These are phyloP conservation scores for Botrytis aclada DNA, from an alignment of 2,329 filamentous ascomycete species.

Conservation along the genomic window DNA sequence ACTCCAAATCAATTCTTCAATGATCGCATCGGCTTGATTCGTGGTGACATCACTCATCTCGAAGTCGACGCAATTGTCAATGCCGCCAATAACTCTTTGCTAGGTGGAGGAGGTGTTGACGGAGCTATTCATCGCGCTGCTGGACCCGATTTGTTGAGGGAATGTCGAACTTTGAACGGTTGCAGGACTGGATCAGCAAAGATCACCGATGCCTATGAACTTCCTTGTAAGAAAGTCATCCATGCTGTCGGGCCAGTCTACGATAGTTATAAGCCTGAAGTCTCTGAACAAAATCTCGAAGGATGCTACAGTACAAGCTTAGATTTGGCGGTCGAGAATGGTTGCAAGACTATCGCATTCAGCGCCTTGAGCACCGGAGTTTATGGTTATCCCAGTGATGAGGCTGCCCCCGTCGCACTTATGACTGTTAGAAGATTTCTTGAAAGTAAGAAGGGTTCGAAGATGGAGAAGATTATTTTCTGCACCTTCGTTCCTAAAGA, in stretches of 20 bases:
- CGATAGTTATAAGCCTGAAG: constrained; percentile 40
- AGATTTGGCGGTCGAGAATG: constrained; percentile 65
- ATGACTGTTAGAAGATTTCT: constrained; percentile 55
- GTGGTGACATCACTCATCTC: constrained; percentile 79
- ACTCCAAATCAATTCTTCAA: constrained; percentile 58
- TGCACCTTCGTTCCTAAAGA: constrained; percentile 82
- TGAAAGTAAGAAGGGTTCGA: constrained; percentile 45
- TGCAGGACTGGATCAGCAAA: constrained; percentile 78
- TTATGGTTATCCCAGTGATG: constrained; percentile 77
- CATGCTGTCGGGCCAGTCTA: constrained; percentile 90
- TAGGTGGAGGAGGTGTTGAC: constrained; percentile 88
- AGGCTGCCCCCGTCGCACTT: constrained; percentile 71
- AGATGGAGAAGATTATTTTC: constrained; percentile 74
- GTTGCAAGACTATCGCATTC: constrained; percentile 74
- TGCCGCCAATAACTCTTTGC: constrained; percentile 75
- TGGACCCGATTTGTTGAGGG: constrained; percentile 62
- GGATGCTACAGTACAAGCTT: constrained; percentile 70
- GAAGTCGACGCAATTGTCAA: constrained; percentile 84
- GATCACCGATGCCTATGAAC: constrained; percentile 72
- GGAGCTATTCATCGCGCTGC: constrained; percentile 84
- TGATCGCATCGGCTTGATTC: constrained; percentile 65
- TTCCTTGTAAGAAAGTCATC: constrained; percentile 78
- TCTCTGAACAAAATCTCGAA: constrained; percentile 49
- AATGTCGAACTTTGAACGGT: constrained; percentile 69
- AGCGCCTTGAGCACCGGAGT: constrained; percentile 82